Conservation (phyloP, 352 stramenopile species). For the Phytophthora tubulina region DNA sequence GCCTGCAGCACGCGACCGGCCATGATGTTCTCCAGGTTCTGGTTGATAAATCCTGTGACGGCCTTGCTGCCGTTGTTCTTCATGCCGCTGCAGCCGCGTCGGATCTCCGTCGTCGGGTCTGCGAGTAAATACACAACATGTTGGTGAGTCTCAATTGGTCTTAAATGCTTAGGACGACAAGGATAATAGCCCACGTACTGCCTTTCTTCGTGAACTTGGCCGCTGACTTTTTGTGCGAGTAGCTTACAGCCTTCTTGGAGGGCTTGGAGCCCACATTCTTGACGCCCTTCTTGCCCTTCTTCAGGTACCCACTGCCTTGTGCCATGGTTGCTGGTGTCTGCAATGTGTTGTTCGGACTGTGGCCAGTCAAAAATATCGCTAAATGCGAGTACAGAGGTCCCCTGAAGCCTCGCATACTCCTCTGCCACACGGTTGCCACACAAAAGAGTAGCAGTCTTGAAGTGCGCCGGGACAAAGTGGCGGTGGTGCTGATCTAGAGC, state of each 20-base stretch:
- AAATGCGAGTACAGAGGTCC: background rate
- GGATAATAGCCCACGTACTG: slow-evolving; percentile 60
- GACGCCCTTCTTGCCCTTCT: slow-evolving; percentile 77
- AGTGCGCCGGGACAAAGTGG: too few relatives aligned
- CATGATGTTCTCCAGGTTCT: slow-evolving; percentile 91
- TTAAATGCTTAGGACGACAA: background rate
- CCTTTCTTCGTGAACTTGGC: slow-evolving; percentile 91
- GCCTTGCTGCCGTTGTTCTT: slow-evolving; percentile 83
- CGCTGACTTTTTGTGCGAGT: slow-evolving; percentile 83
- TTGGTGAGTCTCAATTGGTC: background rate
- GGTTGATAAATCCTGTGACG: slow-evolving; percentile 86
- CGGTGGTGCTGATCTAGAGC: too few relatives aligned
- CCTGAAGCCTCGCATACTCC: too few relatives aligned
- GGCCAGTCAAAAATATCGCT: slow-evolving; percentile 23
- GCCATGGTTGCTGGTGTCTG: slow-evolving; percentile 57
- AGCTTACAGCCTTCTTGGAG: slow-evolving; percentile 73
- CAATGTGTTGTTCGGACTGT: background rate
- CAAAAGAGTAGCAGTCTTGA: too few relatives aligned
- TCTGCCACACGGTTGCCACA: too few relatives aligned
- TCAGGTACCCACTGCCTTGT: slow-evolving; percentile 84
- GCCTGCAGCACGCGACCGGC: slow-evolving; percentile 82
- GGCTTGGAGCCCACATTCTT: slow-evolving; percentile 82
- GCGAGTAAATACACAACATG: background rate
- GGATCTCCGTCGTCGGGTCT: slow-evolving; percentile 88
- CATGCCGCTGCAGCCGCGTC: slow-evolving; percentile 73